Conservation (phyloP, 768 basidiomycete species). For the Rhizopogon vulgaris region DNA sequence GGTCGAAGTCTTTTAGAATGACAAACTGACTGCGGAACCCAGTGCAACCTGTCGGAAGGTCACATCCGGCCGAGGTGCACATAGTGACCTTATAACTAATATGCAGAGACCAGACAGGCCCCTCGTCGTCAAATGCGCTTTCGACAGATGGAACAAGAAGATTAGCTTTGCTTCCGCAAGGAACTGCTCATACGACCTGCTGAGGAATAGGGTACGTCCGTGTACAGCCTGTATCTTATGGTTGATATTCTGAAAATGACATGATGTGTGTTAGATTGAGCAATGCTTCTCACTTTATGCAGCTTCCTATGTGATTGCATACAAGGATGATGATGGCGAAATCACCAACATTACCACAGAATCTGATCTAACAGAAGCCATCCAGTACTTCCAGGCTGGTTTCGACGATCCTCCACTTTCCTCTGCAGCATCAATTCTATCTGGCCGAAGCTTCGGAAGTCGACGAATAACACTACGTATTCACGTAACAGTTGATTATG, state of each 20-base stretch:
- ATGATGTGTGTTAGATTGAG: constrained; percentile 53
- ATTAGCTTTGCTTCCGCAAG: constrained; percentile 77
- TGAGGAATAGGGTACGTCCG: constrained; percentile 61
- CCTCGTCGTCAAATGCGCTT: constrained; percentile 78
- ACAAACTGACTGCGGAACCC: constrained; percentile 18
- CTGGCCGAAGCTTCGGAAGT: constrained; percentile 54
- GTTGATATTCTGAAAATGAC: neutral
- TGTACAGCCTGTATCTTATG: neutral
- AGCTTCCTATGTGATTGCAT: constrained; percentile 66
- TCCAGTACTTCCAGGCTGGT: constrained; percentile 78
- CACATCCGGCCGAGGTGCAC: neutral
- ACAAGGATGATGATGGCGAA: constrained; percentile 88
- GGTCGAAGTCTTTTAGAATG: no score
- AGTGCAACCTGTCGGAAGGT: constrained; percentile 5
- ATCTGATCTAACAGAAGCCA: constrained; percentile 76
- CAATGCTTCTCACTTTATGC: constrained; percentile 75
- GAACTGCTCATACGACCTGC: constrained; percentile 70
- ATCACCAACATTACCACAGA: constrained; percentile 64
- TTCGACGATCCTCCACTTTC: constrained; percentile 65
- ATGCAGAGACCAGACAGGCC: constrained; percentile 63
- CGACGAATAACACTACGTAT: constrained; percentile 75
- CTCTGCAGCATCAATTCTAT: constrained; percentile 69
- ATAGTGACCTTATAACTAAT: no score
- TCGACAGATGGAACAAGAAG: constrained; percentile 66
- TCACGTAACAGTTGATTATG: constrained; percentile 78